Evolutionary conservation across 768 basidiomycete species (phyloP).

Genomic region (Termitomyces bulborhizus): DNA sequence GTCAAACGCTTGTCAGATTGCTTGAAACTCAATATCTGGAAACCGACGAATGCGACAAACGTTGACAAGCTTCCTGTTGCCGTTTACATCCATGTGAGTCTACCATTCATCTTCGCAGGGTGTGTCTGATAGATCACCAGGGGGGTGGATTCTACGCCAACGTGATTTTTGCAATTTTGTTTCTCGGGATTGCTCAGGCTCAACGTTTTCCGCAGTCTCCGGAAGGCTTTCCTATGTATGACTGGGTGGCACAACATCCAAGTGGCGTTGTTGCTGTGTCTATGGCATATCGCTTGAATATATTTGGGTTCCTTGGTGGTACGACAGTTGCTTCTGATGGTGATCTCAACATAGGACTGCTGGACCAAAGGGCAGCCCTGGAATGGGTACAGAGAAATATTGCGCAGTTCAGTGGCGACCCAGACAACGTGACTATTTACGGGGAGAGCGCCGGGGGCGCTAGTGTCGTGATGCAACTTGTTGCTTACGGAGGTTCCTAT

Average conservation of each 20-base stretch:
- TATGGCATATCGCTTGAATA: slow-evolving; percentile 24
- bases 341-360: slow-evolving; percentile 31
- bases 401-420: slow-evolving; percentile 26
- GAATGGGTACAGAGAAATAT: slow-evolving; percentile 37
- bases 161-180: not conserved
- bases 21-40: slow-evolving; percentile 36
- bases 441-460: slow-evolving; percentile 39
- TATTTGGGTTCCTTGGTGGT: slow-evolving; percentile 24
- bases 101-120: not conserved
- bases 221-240: slow-evolving; percentile 40
- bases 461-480: slow-evolving; percentile 36
- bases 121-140: not conserved
- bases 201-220: slow-evolving; percentile 23
- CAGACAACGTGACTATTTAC: slow-evolving; percentile 25
- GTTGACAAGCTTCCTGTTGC: slow-evolving; percentile 32
- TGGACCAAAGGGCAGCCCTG: slow-evolving; percentile 34
- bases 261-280: slow-evolving; percentile 27
- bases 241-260: slow-evolving; percentile 38
- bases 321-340: slow-evolving; percentile 28
- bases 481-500: slow-evolving; percentile 31
- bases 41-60: slow-evolving; percentile 28
- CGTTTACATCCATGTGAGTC: slow-evolving; percentile 35
- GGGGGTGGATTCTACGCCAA: slow-evolving; percentile 1
- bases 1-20: slow-evolving; percentile 25
- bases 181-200: not conserved